Conservation (phyloP, 768 basidiomycete genomes). For the Suillus sp. region DNA sequence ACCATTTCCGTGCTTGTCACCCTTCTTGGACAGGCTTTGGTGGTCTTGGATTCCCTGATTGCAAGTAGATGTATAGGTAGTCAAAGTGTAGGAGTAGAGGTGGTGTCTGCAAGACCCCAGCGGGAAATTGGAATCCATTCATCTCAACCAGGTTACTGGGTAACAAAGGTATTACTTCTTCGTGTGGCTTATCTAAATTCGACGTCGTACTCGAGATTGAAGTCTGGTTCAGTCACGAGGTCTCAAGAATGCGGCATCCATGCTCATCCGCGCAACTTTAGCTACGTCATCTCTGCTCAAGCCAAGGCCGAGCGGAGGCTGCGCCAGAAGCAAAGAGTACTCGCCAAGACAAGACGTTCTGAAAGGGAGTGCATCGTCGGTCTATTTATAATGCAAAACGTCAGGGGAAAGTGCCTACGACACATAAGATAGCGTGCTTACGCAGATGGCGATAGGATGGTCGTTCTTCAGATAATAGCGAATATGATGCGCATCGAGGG, state of each 20-base stretch:
- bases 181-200: neutral
- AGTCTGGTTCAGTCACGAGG: neutral
- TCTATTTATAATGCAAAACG: constrained; percentile 44
- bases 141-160: too few relatives aligned
- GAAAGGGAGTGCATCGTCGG: constrained; percentile 82
- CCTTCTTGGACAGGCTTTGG: constrained; percentile 69
- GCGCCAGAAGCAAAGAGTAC: constrained; percentile 77
- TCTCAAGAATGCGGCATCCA: constrained; percentile 36
- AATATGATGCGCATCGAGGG: constrained; percentile 74
- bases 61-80: constrained; percentile 33
- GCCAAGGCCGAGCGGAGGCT: constrained; percentile 71
- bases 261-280: constrained; percentile 60
- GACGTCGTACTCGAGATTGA: neutral
- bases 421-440: constrained; percentile 32
- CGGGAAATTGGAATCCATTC: too few relatives aligned
- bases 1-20: constrained; percentile 65
- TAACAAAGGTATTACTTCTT: neutral
- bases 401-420: constrained; percentile 6
- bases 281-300: constrained; percentile 58
- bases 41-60: constrained; percentile 60
- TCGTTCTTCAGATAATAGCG: constrained; percentile 58
- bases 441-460: constrained; percentile 79
- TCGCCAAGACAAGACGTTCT: constrained; percentile 73
- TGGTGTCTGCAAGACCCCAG: neutral
- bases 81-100: neutral